Evolutionary conservation across 2,329 filamentous ascomycete genomes (phyloP).

Genomic region (Colletotrichum falcatum): DNA sequence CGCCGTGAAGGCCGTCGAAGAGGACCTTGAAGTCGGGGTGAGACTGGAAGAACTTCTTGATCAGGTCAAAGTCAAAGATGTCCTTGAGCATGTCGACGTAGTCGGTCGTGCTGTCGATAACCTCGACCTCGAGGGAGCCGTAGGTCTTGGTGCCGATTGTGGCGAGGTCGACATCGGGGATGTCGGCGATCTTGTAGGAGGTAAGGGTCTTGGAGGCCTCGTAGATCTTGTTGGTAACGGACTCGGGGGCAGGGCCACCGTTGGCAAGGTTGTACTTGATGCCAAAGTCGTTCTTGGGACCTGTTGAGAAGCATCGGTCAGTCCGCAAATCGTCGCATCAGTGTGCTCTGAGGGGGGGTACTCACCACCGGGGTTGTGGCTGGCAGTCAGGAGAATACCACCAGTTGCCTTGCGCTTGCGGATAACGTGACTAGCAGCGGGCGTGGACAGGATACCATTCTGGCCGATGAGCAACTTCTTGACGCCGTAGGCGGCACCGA

Average conservation of each 20-base stretch:
- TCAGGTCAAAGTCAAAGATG: conserved; percentile 97
- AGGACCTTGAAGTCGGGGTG: conserved; percentile 96
- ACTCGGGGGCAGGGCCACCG: conserved; percentile 93
- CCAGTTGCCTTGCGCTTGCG: conserved; percentile 94
- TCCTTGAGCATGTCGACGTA: conserved; percentile 97
- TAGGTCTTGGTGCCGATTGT: conserved; percentile 87
- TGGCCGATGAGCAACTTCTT: conserved; percentile 99
- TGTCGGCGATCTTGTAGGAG: conserved; percentile 91
- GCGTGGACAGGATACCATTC: conserved; percentile 95
- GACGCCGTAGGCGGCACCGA: conserved; percentile 94
- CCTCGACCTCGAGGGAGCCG: conserved; percentile 90
- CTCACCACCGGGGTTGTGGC: conserved; percentile 97
- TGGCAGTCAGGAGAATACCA: conserved; percentile 95
- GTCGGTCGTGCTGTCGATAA: conserved; percentile 92
- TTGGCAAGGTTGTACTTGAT: conserved; percentile 99
- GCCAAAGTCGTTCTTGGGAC: conserved; percentile 93
- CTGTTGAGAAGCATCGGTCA: conserved; percentile 56
- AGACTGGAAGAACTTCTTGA: conserved; percentile 89
- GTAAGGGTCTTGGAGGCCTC: conserved; percentile 89
- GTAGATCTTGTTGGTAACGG: conserved; percentile 98
- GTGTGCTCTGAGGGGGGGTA: conserved; percentile 22
- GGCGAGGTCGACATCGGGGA: conserved; percentile 86
- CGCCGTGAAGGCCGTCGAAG: conserved; percentile 93
- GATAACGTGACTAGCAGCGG: conserved; percentile 95
- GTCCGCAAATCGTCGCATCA: neutral